Percentiles rank a stretch among this genome's conserved stretches.
These are phyloP conservation scores for Colletotrichum sublineola DNA, from an alignment of 2,329 filamentous ascomycete species.

Conservation along the genomic window DNA sequence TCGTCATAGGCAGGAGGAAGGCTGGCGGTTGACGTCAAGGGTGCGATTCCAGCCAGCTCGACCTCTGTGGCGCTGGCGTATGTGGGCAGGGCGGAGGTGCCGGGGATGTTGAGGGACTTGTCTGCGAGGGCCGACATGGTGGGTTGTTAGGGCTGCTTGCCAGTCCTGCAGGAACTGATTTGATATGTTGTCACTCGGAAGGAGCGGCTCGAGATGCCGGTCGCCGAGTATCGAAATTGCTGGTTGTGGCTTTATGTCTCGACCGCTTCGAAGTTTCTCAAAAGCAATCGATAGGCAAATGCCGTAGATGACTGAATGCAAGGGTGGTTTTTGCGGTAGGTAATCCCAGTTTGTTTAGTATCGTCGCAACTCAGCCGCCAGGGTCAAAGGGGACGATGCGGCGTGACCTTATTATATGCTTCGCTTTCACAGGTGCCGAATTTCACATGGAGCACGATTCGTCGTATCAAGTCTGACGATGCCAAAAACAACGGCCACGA, in stretches of 20 bases:
- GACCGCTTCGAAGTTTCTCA: not conserved
- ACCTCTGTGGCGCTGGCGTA: constrained; percentile 14
- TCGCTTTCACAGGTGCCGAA: not conserved
- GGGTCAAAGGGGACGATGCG: not conserved
- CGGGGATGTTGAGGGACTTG: not conserved
- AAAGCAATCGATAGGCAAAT: not conserved
- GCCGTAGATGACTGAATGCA: not conserved
- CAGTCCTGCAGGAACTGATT: not conserved
- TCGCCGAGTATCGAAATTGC: not conserved
- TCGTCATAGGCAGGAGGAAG: constrained; percentile 50
- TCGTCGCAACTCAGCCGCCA: not conserved
- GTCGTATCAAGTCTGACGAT: not conserved
- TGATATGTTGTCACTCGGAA: not conserved
- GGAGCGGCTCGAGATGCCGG: not conserved
- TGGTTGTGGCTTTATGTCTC: no score
- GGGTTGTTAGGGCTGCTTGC: not conserved
- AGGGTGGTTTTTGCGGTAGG: not conserved
- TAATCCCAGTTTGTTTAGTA: not conserved
- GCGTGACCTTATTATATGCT: not conserved
- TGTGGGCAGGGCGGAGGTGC: not conserved
- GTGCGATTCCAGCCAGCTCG: constrained; percentile 12
- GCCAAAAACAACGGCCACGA: not conserved
- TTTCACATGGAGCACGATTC: not conserved
- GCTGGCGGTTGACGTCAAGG: not conserved
- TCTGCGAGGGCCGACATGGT: constrained; percentile 16